Evolutionary conservation across 441 rosid genomes (phyloP), one percentile per base, ranked within the genome.

Genomic region (Populus hybrid): DNA sequence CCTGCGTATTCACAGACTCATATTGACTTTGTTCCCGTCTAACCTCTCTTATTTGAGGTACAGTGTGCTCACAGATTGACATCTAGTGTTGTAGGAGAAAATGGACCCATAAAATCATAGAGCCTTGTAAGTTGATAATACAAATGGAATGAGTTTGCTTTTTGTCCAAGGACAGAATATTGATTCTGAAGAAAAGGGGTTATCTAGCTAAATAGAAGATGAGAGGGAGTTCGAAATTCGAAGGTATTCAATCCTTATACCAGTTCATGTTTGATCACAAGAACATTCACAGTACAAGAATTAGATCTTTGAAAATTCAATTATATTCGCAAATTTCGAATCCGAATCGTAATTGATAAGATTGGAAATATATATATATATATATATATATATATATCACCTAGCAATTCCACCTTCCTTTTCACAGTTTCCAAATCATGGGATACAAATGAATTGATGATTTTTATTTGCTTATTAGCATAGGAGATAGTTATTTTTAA

Each of bases 1-100:
- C 81, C 75, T 69, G 30, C 75, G 75, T 32, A 76, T 76, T 69
- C 79, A 70, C 77, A 70, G 78, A 9, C 40, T 72, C 75, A 73
- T 63, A 14, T 83, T 73, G 85, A 85, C 80, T 81, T 75, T 68
- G 72, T 69, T 74, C 78, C 73, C 68, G 14, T 70, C 67, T 72
- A 26, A 61, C 26, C 64, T 75, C 36, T 63, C 69, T 26, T 66
- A 10, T 26, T 66, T 26, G 69, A 66, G 40, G 30, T 30, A 73
- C 67, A n/a, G 68, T 32, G 75, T 63, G 70, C 71, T 81, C 78
- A 14, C 73, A 76, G 21, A 34, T 68, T 53, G 20, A 7, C 1
- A 53, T 65, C 69, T 21, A 38, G 59, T 11, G 34, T 68, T 3
- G 14, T 53, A 1, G 8, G 59, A 50, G 42, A 75, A 32, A 30